A percentile compares a stretch with the other conserved stretches of the same genome.
These are phyloP conservation scores for Lablab purpureus DNA, from an alignment of 306 rosid genomes.

Conservation along the genomic window DNA sequence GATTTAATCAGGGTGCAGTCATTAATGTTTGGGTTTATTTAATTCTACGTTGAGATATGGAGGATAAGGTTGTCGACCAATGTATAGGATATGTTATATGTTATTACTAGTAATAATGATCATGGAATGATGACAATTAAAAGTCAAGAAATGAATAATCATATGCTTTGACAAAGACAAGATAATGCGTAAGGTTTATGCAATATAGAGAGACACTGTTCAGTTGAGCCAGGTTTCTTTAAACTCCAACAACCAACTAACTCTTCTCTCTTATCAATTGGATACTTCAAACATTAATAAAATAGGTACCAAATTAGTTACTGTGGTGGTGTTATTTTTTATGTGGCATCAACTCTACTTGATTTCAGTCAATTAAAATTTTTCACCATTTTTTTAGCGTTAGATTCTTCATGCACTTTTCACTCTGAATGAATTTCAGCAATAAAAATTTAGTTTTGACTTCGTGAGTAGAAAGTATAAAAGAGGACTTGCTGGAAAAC, in stretches of 20 bases:
- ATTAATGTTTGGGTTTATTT: neutral
- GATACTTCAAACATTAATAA: neutral
- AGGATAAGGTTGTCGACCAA: neutral
- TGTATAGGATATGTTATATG: conserved; percentile 13
- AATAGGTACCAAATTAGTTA: neutral
- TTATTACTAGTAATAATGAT: neutral
- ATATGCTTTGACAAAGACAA: neutral
- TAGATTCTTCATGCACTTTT: neutral
- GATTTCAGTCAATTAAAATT: neutral
- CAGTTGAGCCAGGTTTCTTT: conserved; percentile 1
- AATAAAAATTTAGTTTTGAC: neutral
- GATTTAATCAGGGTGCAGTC: conserved; percentile 5
- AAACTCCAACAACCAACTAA: conserved; percentile 30
- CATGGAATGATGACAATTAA: conserved; percentile 9
- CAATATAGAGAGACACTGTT: neutral
- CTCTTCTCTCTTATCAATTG: neutral
- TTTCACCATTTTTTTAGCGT: neutral
- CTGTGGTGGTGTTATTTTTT: neutral
- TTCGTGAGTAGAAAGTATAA: neutral
- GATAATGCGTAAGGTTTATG: conserved; percentile 44
- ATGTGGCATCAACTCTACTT: neutral
- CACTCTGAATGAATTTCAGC: neutral
- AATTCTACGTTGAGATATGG: neutral
- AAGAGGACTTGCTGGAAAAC: too few relatives aligned
- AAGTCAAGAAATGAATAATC: conserved; percentile 43